phyloP scores from a whole-genome alignment of 2,329 filamentous ascomycete genomes.

The Claviceps sp. region DNA sequence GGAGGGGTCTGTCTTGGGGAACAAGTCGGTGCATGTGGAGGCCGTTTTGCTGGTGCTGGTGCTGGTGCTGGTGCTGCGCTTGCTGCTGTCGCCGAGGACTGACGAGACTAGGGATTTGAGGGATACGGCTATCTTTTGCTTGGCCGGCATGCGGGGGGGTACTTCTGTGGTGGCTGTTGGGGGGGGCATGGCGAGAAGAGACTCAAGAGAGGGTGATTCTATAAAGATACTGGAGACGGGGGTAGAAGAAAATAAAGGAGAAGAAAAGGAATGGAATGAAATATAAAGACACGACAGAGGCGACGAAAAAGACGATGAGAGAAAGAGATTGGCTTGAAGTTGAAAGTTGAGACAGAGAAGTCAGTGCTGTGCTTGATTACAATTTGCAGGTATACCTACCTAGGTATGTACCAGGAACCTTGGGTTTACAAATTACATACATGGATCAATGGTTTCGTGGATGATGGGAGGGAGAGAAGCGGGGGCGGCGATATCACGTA shows the following conservation, averaged over 20 bases:
- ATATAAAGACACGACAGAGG: background rate
- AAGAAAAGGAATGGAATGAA: background rate
- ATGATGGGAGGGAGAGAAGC: no score
- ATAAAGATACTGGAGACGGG: background rate
- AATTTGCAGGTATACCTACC: no score
- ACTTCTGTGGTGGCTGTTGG: background rate
- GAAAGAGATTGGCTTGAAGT: no score
- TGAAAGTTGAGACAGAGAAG: no score
- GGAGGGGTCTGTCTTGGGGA: constrained; percentile 58
- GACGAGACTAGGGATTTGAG: constrained; percentile 19
- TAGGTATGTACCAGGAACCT: no score
- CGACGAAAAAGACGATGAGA: no score
- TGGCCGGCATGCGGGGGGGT: constrained; percentile 14
- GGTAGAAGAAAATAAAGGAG: background rate
- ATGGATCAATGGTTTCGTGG: no score
- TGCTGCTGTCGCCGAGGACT: constrained; percentile 16
- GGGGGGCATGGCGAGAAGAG: background rate
- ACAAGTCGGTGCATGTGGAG: constrained; percentile 38
- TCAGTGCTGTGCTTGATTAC: no score
- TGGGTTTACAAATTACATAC: no score
- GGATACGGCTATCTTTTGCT: constrained; percentile 30
- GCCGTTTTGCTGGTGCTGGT: constrained; percentile 3
- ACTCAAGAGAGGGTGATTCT: no score
- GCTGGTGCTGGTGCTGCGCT: constrained; percentile 7
- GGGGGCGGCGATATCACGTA: no score